Evolutionary conservation across 2,329 filamentous ascomycete genomes (phyloP), one percentile per base, ranked within the genome.

Genomic region (Fusarium domesticum): DNA sequence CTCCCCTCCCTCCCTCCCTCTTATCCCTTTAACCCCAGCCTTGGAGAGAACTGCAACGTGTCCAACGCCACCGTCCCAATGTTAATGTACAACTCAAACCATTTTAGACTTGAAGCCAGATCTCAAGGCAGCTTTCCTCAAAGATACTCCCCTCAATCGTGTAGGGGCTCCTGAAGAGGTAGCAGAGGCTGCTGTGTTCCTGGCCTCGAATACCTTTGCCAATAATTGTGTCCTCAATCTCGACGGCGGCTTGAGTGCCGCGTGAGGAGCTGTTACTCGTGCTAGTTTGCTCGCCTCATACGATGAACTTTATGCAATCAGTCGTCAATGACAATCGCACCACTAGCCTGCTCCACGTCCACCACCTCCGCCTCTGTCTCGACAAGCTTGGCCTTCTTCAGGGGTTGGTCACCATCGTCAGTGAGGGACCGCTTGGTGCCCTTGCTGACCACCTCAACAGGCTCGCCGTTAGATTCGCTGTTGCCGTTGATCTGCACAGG

Each of bases 221-320:
- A 92, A 92, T 64, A 95, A 95, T 54, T 93, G 88, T 64, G 76
- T 91, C 39, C 73, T 96, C 39, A 93, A 91, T 64, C 74, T 96
- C 19, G 90, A 95, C 66, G 90, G 90, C 14, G 90, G 90, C 2
- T 65, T 95, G 54, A 90, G 86, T 64, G 87, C 86, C 39, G 67
- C 67, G 57, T 87, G 63, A 75, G 45, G 44, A 41, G 40, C 18
- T 44, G 47, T 28, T 19, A n/a, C n/a, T n/a, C n/a, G 41, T 40
- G 39, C 36, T 39, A 39, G 31, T 31, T 49, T 50, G 39, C 43
- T 37, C 18, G 46, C 41, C 42, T 31, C 35, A 36, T 50, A 19
- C 49, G 33, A 17, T 30, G 28, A 38, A 20, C 39, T 6, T 37
- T 10, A 25, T 17, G 35, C 28, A 20, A 42, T 75, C 64, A 81